phyloP scores from a whole-genome alignment of 1,284 basidiomycete species.

The Irpex sp. region DNA sequence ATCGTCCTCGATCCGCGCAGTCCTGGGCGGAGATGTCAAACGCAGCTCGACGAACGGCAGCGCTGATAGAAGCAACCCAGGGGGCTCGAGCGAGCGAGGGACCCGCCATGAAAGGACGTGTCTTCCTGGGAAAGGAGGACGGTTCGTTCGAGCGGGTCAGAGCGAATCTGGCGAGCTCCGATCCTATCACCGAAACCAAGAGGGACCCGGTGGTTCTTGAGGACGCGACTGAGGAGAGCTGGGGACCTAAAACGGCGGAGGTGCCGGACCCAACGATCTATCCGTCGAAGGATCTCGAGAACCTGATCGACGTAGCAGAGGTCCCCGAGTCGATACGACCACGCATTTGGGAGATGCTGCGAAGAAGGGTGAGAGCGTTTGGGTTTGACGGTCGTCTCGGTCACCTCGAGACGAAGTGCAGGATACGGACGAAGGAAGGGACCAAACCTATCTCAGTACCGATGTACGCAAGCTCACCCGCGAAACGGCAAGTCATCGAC shows the following conservation, averaged over 20 bases:
- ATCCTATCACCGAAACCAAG: neutral
- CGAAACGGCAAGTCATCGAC: constrained; percentile 29
- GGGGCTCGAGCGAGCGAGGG: no score
- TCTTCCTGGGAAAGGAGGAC: no score
- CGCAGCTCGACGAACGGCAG: no score
- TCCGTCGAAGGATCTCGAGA: neutral
- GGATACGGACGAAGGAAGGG: constrained; percentile 1
- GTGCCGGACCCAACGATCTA: neutral
- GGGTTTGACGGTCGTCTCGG: neutral
- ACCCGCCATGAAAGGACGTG: no score
- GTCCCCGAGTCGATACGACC: neutral
- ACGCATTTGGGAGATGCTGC: neutral
- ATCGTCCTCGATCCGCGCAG: no score
- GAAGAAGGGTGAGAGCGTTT: neutral
- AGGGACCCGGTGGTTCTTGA: neutral
- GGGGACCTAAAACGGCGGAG: constrained; percentile 5
- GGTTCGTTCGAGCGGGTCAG: no score
- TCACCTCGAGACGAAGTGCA: neutral
- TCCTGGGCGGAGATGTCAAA: no score
- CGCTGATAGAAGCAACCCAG: no score
- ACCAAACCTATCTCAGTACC: constrained; percentile 20
- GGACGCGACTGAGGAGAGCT: neutral
- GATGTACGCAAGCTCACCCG: constrained; percentile 26
- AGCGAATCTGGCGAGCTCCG: neutral
- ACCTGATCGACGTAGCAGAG: constrained; percentile 7